phyloP scores from a whole-genome alignment of 352 stramenopile genomes.

The Globisporangium rhizosaccharum region DNA sequence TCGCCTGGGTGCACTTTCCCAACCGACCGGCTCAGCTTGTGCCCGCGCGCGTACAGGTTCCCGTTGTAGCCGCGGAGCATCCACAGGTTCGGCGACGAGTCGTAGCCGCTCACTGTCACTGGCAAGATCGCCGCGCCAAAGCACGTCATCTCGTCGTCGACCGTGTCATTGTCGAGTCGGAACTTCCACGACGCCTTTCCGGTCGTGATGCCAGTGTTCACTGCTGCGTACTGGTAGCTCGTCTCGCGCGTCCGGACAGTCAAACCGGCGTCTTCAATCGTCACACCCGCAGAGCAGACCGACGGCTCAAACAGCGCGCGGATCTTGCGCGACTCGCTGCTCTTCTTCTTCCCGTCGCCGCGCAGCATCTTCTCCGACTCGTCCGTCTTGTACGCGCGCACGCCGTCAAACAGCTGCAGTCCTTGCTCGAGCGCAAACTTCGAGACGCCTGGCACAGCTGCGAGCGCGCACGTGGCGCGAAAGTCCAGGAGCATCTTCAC shows the following conservation, averaged over 20 bases:
- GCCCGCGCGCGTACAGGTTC: conserved; percentile 85
- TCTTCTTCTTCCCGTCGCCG: conserved; percentile 34
- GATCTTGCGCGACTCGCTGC: conserved; percentile 61
- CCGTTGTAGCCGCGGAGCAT: conserved; percentile 91
- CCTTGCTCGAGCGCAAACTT: conserved; percentile 48
- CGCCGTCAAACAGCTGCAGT: conserved; percentile 26
- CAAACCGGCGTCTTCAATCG: conserved; percentile 69
- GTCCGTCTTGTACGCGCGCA: conserved; percentile 45
- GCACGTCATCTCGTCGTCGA: conserved; percentile 90
- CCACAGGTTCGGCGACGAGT: conserved; percentile 88
- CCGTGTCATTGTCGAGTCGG: conserved; percentile 82
- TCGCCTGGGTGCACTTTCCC: conserved; percentile 88
- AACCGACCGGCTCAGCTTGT: conserved; percentile 81
- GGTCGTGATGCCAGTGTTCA: conserved; percentile 68
- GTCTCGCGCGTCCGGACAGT: conserved; percentile 80
- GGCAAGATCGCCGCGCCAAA: conserved; percentile 88
- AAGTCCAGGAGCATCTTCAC: conserved; percentile 57
- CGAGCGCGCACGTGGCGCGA: conserved; percentile 10
- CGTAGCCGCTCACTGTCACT: conserved; percentile 85
- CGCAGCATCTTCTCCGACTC: conserved; percentile 27
- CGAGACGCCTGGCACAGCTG: conserved; percentile 15
- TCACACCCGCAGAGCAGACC: conserved; percentile 68
- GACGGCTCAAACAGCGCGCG: conserved; percentile 75
- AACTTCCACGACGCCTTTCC: conserved; percentile 87
- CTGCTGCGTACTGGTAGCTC: conserved; percentile 85